Evolutionary conservation across 805 yeast species (phyloP).

Genomic region (Spathaspora gorwiae): DNA sequence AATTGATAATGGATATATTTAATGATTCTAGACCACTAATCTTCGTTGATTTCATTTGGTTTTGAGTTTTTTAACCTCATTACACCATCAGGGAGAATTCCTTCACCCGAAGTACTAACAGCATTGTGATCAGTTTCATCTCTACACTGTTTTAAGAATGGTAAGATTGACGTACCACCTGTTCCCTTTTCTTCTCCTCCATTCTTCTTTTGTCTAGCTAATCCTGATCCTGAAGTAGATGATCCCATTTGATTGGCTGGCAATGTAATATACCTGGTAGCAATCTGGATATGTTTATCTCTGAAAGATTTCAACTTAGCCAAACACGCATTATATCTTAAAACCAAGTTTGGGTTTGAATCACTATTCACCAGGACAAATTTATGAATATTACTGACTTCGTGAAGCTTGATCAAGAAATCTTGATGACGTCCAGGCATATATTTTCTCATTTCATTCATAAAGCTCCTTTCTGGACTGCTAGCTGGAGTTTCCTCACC

Average conservation of each 20-base stretch:
- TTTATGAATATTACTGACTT: conserved; percentile 56
- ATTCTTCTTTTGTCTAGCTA: conserved; percentile 48
- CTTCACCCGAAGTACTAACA: conserved; percentile 87
- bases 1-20: no score
- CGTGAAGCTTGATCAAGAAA: conserved; percentile 59
- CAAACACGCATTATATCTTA: conserved; percentile 82
- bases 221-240: conserved; percentile 61
- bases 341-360: conserved; percentile 49
- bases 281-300: conserved; percentile 90
- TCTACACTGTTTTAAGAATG: conserved; percentile 90
- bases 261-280: conserved; percentile 76
- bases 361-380: conserved; percentile 47
- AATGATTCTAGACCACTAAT: no score
- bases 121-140: conserved; percentile 95
- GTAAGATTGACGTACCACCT: conserved; percentile 89
- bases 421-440: conserved; percentile 87
- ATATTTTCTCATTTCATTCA: conserved; percentile 78
- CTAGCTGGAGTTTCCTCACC: neutral
- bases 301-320: conserved; percentile 86
- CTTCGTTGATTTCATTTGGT: conserved; percentile 40
- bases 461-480: conserved; percentile 43
- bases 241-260: conserved; percentile 66
- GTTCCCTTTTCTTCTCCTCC: conserved; percentile 71
- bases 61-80: conserved; percentile 37
- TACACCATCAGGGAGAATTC: conserved; percentile 56